Evolutionary conservation across 768 basidiomycete species (phyloP), one percentile per base, ranked within the genome.

Genomic region (Podaxis pistillaris): DNA sequence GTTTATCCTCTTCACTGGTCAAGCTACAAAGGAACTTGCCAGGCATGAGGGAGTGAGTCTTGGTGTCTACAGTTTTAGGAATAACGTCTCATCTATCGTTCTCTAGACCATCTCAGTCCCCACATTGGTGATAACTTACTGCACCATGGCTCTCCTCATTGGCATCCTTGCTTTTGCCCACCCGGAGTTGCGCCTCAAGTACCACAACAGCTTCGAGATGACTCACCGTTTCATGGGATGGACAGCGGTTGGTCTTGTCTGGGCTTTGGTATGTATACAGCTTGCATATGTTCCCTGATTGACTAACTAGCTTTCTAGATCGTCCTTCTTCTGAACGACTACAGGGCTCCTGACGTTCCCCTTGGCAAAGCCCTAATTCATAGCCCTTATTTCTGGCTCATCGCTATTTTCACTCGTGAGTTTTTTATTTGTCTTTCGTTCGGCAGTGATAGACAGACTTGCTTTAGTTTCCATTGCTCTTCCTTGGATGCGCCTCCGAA

Each of bases 181-280:
- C 63, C 85, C 85, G 5, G 74, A 69, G 5, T 75, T 82, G 68
- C 77, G 84, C 5, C 66, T 74, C 28, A 71, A 73, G 19, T 77
- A 78, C 66, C 85, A 86, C 72, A 78, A 86, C 67, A 73, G 75
- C 52, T 86, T 86, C 69, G 84, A 86, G 68, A 76, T 77, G n/a
- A 73, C 74, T 9, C 85, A 85, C 68, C 80, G 84, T 26, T 83
- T 83, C 68, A 71, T 81, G 12, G 85, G 84, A 9, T 64, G 63
- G 58, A 47, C 52, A 17, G 50, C 58, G 4, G 50, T 58, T 54
- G 58, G 11, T 17, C 44, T 64, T 13, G 58, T 59, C 19, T 64
- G 63, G 63, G 58, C 51, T 40, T n/a, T 60, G 38, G 59, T 60
- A 30, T 15, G 59, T 53, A 2, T 4, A 17, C 17, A 17, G 19